Conservation (phyloP, 176 grass and related monocot genomes). For the Ananas comosus region DNA sequence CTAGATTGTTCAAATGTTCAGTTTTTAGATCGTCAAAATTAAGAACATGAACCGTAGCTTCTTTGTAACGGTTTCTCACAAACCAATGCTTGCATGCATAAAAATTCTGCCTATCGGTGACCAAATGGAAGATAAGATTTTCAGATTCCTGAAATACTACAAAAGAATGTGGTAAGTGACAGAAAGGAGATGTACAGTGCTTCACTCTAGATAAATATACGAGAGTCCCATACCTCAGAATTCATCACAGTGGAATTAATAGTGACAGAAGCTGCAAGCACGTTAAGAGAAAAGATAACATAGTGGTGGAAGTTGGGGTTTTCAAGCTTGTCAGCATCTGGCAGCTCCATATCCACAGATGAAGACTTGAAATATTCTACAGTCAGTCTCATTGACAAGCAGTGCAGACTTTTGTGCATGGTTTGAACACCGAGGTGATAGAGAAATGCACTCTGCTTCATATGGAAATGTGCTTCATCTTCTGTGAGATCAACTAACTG, state of each 20-base stretch:
- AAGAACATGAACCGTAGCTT: conserved; percentile 34
- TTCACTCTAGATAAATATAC: not conserved
- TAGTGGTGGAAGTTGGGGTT: conserved; percentile 40
- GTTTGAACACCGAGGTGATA: conserved; percentile 53
- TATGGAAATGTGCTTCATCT: conserved; percentile 73
- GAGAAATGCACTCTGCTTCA: conserved; percentile 57
- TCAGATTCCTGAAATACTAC: conserved; percentile 58
- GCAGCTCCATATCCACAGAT: conserved; percentile 20
- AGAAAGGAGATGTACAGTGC: conserved; percentile 22
- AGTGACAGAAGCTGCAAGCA: conserved; percentile 59
- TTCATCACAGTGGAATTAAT: conserved; percentile 71
- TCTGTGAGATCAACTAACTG: conserved; percentile 65
- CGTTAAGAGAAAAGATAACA: conserved; percentile 58
- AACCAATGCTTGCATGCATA: conserved; percentile 82
- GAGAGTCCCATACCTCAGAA: conserved; percentile 40
- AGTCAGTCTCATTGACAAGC: conserved; percentile 63
- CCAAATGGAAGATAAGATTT: conserved; percentile 61
- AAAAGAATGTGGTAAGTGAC: conserved; percentile 28
- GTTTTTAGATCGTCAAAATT: conserved; percentile 49
- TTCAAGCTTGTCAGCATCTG: conserved; percentile 32
- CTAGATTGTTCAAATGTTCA: conserved; percentile 14
- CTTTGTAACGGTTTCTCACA: conserved; percentile 50
- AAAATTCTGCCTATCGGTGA: conserved; percentile 60
- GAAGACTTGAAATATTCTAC: conserved; percentile 54
- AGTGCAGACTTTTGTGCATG: conserved; percentile 60